Base-by-base conservation (phyloP, 2,329 filamentous ascomycete genomes). In the Amauroascus niger region DNA sequence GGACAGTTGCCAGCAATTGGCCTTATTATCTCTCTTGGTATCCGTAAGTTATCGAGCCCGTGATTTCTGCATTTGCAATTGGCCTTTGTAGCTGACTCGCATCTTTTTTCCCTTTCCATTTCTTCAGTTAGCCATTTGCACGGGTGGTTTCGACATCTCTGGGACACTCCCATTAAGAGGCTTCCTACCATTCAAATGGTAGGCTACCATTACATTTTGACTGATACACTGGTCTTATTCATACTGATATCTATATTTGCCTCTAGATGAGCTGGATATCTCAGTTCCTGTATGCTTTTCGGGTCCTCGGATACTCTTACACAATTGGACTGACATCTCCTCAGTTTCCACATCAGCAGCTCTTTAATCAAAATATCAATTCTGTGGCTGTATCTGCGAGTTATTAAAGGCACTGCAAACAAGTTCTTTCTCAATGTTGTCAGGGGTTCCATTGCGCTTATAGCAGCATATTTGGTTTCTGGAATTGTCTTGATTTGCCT, bases 331-430 rank as follows among this genome's bases (percentile, higher is more conserved):
- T 50, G 16, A 50, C 30, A 26, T 16, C 40, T 20, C 13, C 18
- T 26, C 26, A 55, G 54, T 30, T 52, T 55, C 33, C 32, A 41
- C 13, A 5, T 55, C 11, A 16, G 26, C 14, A 55, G 20, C 33
- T 35, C n/a, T 2, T 44, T 46, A 3, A 49, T 24, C n/a, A 55
- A 55, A 30, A 30, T 52, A 2, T 55, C 54, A 2, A 24, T 55
- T 32, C 26, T 55, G 11, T 33, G 52, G n/a, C 41, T 55, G 24
- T 55, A 55, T 32, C 20, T 47, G 8, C 54, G 54, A n/a, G 54
- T 55, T 7, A 55, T 55, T 16, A 37, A 33, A 40, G 54, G 48
- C 11, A 45, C 45, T 9, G 54, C 41, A 40, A 55, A 52, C 32
- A 39, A 40, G 6, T 33, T 43, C 8, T 55, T 55, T 18, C 28